These are phyloP conservation scores for Melastoma malabathricum DNA, from an alignment of 345 rosid genomes.

Conservation along the genomic window DNA sequence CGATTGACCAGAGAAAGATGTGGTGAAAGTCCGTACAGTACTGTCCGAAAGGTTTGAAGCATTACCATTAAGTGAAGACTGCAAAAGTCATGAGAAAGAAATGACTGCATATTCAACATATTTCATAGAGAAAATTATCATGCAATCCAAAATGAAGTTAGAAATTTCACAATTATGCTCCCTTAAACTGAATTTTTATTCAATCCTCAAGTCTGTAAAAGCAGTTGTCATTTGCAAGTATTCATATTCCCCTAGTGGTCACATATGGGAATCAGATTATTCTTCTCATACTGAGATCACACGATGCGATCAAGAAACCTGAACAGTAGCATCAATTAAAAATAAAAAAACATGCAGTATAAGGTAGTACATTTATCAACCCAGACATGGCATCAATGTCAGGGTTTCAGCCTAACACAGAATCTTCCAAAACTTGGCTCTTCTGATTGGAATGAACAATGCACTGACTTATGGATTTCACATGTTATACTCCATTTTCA, in stretches of 20 bases:
- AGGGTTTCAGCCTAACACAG: constrained; percentile 1
- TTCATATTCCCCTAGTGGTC: no score
- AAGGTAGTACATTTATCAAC: constrained; percentile 61
- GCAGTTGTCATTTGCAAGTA: no score
- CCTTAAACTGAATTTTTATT: no score
- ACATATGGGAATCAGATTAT: no score
- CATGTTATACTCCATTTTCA: no score
- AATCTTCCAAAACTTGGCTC: no score
- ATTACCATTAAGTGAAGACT: constrained; percentile 84
- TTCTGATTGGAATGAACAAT: no score
- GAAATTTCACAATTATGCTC: no score
- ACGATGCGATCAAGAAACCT: no score
- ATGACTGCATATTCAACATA: background rate
- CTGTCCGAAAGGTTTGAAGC: constrained; percentile 82
- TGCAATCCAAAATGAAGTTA: background rate
- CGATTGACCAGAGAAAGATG: constrained; percentile 90
- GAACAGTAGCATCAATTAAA: background rate
- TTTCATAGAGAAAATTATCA: background rate
- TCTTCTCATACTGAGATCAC: no score
- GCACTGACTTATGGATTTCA: no score
- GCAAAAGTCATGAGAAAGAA: constrained; percentile 14
- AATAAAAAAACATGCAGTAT: background rate
- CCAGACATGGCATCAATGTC: constrained; percentile 73
- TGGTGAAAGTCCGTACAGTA: constrained; percentile 54
- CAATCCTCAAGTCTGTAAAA: no score